Percentiles rank a stretch among this genome's conserved stretches.
phyloP scores from a whole-genome alignment of 1,284 basidiomycete genomes.

The Ustilago esculenta region DNA sequence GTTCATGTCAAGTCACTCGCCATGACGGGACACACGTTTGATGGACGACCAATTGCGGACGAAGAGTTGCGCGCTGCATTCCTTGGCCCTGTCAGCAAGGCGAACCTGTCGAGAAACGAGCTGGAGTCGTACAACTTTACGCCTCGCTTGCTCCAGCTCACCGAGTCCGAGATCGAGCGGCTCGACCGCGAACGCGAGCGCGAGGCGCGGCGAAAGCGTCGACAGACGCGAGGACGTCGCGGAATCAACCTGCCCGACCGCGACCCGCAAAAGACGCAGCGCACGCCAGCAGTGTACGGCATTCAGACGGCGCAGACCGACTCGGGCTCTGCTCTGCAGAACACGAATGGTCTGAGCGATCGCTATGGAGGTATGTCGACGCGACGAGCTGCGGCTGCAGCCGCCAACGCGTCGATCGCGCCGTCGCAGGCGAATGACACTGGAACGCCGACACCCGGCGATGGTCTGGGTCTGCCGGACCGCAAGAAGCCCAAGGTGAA shows the following conservation, averaged over 20 bases:
- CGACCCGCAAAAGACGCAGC: slow-evolving; percentile 88
- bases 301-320: slow-evolving; percentile 57
- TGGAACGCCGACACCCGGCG: slow-evolving; percentile 54
- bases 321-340: slow-evolving; percentile 18
- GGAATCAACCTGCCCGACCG: slow-evolving; percentile 91
- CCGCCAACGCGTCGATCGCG: slow-evolving; percentile 57
- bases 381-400: slow-evolving; percentile 58
- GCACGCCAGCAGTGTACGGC: slow-evolving; percentile 68
- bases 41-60: slow-evolving; percentile 82
- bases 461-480: slow-evolving; percentile 39
- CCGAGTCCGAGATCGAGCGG: slow-evolving; percentile 82
- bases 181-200: slow-evolving; percentile 93
- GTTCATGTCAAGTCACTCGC: slow-evolving; percentile 91
- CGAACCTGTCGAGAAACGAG: slow-evolving; percentile 73
- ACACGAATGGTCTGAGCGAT: slow-evolving; percentile 31
- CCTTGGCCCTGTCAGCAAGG: slow-evolving; percentile 75
- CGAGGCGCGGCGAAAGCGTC: slow-evolving; percentile 83
- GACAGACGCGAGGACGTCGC: slow-evolving; percentile 85
- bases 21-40: slow-evolving; percentile 85
- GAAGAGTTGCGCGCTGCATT: slow-evolving; percentile 91
- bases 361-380: slow-evolving; percentile 46
- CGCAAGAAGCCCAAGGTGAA: slow-evolving; percentile 51
- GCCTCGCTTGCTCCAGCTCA: slow-evolving; percentile 86
- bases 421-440: slow-evolving; percentile 45
- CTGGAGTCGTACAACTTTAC: slow-evolving; percentile 75